Evolutionary conservation across 2,329 filamentous ascomycete genomes (phyloP), one percentile per base, ranked within the genome.

Genomic region (Xylaria digitata): DNA sequence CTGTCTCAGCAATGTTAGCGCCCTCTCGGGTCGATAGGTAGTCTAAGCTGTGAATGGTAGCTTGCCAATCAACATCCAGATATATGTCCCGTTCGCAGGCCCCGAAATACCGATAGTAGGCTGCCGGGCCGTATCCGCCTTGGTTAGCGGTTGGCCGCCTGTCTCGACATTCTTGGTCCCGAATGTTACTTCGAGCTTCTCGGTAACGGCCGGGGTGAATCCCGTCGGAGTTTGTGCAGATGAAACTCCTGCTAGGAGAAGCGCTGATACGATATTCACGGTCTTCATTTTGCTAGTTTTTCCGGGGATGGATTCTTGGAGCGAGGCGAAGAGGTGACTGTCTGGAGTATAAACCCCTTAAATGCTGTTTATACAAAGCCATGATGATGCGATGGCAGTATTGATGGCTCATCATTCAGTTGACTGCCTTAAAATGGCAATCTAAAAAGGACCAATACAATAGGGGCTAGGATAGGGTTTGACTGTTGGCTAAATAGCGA

Each of bases 41-140:
- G 45, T 37, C n/a, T 1, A 15, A 54, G 11, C 11, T 9, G 17
- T n/a, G 21, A 34, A 37, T 21, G 11, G 3, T 11, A 32, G 55
- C 58, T 54, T 59, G 75, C 75, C 71, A 55, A 78, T 74, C 68
- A 76, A 62, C 73, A 76, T 74, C 72, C 73, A 77, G 9, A 76
- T 17, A 23, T 77, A 77, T 30, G 68, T 72, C 19, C 70, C 71
- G 30, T 73, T 69, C 1, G 70, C 70, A n/a, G 68, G 42, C 8
- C 62, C 70, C 11, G 70, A 65, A 40, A 75, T 49, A 1, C 73
- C 75, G 32, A 77, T 75, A 1, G 73, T 75, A 17, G 75, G 75
- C 60, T 75, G 74, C 42, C 70, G 68, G 3, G 73, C 61, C 9
- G 75, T 76, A 3, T 76, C 75, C 21, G 72, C 48, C 52, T 73